Evolutionary conservation across 2,329 filamentous ascomycete genomes (phyloP).

Genomic region (Xylariales sp.): DNA sequence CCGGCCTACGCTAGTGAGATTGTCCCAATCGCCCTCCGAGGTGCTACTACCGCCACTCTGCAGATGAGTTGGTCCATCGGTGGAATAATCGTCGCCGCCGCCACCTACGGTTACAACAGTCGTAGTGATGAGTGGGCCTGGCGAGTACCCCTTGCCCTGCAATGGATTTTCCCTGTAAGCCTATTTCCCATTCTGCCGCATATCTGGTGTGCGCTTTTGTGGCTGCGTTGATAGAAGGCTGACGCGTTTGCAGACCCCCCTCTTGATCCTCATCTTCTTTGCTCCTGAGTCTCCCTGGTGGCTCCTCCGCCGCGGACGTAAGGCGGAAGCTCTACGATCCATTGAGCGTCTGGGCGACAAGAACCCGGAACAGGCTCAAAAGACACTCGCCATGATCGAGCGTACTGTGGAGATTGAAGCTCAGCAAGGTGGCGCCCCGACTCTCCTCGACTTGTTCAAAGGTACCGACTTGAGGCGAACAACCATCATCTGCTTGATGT

Average conservation of each 20-base stretch:
- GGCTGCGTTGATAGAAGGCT: background rate
- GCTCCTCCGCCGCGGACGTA: slow-evolving; percentile 25
- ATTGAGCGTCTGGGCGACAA: background rate
- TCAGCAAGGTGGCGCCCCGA: slow-evolving; percentile 35
- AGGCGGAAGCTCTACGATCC: slow-evolving; percentile 18
- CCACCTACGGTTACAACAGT: slow-evolving; percentile 48
- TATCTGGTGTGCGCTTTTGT: too few relatives aligned
- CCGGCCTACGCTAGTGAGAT: slow-evolving; percentile 59
- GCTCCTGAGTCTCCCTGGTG: slow-evolving; percentile 37
- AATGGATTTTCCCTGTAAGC: slow-evolving; percentile 49
- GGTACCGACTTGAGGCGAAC: slow-evolving; percentile 51
- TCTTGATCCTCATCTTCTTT: slow-evolving; percentile 27
- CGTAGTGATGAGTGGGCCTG: slow-evolving; percentile 23
- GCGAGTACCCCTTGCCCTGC: slow-evolving; percentile 49
- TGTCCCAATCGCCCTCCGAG: slow-evolving; percentile 52
- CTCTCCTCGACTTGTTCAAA: slow-evolving; percentile 45
- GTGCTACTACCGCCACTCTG: slow-evolving; percentile 53
- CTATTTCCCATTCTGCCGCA: background rate
- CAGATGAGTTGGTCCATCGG: slow-evolving; percentile 64
- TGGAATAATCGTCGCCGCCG: slow-evolving; percentile 52
- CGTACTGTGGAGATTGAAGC: slow-evolving; percentile 6
- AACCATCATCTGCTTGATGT: slow-evolving; percentile 51
- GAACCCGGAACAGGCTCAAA: background rate
- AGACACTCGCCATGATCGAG: slow-evolving; percentile 7
- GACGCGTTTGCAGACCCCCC: slow-evolving; percentile 27